phyloP scores from a whole-genome alignment of 2,329 filamentous ascomycete genomes.

The Huntiella savannae region DNA sequence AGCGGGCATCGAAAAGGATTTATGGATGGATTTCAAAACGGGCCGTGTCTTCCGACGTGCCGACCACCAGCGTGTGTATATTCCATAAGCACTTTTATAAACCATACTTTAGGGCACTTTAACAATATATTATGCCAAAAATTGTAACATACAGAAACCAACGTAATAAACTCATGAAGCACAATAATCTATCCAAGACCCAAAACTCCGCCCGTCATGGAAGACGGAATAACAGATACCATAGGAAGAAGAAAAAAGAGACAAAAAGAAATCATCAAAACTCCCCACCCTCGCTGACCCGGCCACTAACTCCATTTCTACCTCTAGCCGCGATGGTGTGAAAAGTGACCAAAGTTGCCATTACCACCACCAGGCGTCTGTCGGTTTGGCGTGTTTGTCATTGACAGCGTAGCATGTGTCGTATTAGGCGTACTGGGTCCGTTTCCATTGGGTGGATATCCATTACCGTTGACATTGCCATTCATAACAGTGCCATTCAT shows the following conservation, averaged over 20 bases:
- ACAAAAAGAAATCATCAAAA: neutral
- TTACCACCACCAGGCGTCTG: conserved; percentile 57
- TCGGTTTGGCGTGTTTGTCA: conserved; percentile 26
- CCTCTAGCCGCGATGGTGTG: conserved; percentile 12
- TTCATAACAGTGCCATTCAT: conserved; percentile 21
- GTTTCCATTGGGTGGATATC: conserved; percentile 27
- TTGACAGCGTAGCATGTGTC: conserved; percentile 25
- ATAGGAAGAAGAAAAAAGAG: conserved; percentile 1
- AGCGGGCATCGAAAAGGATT: conserved; percentile 48
- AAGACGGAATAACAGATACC: neutral
- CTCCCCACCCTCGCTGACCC: neutral
- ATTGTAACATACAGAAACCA: neutral
- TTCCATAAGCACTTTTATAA: no score
- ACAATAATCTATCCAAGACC: no score
- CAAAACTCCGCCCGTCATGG: neutral
- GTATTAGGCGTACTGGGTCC: conserved; percentile 52
- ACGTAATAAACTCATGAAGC: no score
- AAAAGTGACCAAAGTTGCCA: conserved; percentile 47
- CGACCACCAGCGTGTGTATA: no score
- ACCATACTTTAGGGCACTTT: no score
- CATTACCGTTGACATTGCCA: conserved; percentile 18
- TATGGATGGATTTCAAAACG: conserved; percentile 26
- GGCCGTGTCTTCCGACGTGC: no score
- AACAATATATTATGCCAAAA: no score
- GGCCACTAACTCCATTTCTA: neutral